Conservation (phyloP, 2,329 filamentous ascomycete species). For the Phialophora expanda region DNA sequence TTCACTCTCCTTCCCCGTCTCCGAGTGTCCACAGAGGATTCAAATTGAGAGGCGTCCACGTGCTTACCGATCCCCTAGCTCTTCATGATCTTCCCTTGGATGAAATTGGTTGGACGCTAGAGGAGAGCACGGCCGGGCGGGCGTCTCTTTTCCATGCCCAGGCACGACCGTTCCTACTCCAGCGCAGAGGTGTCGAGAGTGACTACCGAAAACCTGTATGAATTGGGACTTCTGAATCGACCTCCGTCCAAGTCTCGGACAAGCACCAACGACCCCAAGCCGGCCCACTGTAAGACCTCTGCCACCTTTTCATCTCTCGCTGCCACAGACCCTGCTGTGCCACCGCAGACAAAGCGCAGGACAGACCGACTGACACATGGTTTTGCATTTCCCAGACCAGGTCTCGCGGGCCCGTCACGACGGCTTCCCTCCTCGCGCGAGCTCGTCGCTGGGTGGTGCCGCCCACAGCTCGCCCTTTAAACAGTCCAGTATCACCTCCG, state of each 20-base stretch:
- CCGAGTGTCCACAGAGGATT: slow-evolving; percentile 18
- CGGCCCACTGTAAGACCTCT: slow-evolving; percentile 34
- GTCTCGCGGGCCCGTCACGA: slow-evolving; percentile 33
- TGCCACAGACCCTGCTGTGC: neutral
- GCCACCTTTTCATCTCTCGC: slow-evolving; percentile 12
- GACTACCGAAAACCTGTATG: slow-evolving; percentile 39
- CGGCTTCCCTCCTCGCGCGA: slow-evolving; percentile 31
- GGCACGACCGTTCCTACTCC: slow-evolving; percentile 34
- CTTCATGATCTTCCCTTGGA: slow-evolving; percentile 22
- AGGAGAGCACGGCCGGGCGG: slow-evolving; percentile 30
- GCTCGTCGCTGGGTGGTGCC: slow-evolving; percentile 27
- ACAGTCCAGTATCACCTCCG: slow-evolving; percentile 36
- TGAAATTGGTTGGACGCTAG: slow-evolving; percentile 37
- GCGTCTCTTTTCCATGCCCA: slow-evolving; percentile 38
- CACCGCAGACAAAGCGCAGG: slow-evolving; percentile 15
- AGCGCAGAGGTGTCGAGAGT: slow-evolving; percentile 32
- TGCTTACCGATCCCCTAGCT: slow-evolving; percentile 28
- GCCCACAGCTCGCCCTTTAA: slow-evolving; percentile 32
- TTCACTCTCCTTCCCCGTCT: slow-evolving; percentile 11
- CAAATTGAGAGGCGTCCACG: slow-evolving; percentile 32
- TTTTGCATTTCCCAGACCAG: slow-evolving; percentile 34
- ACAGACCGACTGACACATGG: slow-evolving; percentile 32
- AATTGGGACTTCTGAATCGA: slow-evolving; percentile 39
- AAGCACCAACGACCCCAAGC: slow-evolving; percentile 25
- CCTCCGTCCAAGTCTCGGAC: slow-evolving; percentile 33